These are phyloP conservation scores for Angomonas deanei DNA, from an alignment of 208 protist species.

Conservation along the genomic window DNA sequence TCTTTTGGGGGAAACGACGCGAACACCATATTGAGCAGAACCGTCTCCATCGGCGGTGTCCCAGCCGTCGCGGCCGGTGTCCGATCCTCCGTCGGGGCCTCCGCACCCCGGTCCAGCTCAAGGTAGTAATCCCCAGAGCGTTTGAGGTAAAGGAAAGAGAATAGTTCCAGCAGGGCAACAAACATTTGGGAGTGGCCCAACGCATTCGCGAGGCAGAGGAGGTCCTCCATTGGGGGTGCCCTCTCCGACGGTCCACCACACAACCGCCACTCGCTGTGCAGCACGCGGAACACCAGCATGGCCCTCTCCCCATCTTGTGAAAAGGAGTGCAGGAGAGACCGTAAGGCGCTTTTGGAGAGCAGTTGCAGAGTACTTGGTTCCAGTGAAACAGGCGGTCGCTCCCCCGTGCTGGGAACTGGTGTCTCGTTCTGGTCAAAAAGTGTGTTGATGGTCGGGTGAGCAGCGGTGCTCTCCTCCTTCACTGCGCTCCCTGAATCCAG, in stretches of 20 bases:
- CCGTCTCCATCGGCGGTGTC: slow-evolving; percentile 21
- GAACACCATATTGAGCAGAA: slow-evolving; percentile 63
- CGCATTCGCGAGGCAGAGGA: slow-evolving; percentile 53
- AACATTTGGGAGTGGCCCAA: slow-evolving; percentile 28
- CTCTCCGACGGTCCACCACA: not conserved
- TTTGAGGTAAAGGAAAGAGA: slow-evolving; percentile 33
- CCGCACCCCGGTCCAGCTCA: not conserved
- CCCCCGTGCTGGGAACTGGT: not conserved
- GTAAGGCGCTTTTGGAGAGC: not conserved
- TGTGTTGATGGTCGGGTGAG: slow-evolving; percentile 8
- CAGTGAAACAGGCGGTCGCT: not conserved
- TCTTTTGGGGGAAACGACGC: slow-evolving; percentile 23
- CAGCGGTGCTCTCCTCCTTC: no score
- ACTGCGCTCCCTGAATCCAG: not conserved
- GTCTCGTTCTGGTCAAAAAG: slow-evolving; percentile 15
- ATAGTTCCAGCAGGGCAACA: slow-evolving; percentile 30
- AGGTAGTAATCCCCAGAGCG: slow-evolving; percentile 11
- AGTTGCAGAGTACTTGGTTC: not conserved
- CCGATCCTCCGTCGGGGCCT: not conserved
- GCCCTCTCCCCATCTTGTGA: not conserved
- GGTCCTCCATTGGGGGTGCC: slow-evolving; percentile 25
- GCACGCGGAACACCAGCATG: not conserved
- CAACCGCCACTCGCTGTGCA: not conserved
- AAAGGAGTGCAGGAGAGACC: not conserved
- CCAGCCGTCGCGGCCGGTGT: not conserved